These are phyloP conservation scores for Cercospora sp. DNA, from an alignment of 2,329 filamentous ascomycete genomes.

Conservation along the genomic window DNA sequence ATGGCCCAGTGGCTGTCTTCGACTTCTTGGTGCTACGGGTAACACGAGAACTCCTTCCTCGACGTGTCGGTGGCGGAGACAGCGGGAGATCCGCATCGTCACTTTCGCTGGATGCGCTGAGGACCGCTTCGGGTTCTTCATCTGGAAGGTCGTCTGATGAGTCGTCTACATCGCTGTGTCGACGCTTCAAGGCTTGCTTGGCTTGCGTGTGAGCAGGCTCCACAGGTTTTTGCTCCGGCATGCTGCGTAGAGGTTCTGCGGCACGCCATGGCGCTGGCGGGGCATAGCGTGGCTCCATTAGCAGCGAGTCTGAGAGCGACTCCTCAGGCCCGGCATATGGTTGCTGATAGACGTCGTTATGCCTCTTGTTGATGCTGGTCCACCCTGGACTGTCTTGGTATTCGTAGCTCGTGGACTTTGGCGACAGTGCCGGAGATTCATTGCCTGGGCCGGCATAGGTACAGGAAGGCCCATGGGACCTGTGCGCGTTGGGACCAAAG, in stretches of 20 bases:
- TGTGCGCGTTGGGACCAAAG: conserved; percentile 27
- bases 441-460: conserved; percentile 13
- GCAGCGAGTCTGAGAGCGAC: conserved; percentile 22
- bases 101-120: conserved; percentile 21
- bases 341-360: conserved; percentile 3
- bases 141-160: conserved; percentile 12
- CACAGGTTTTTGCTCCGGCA: not conserved
- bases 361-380: conserved; percentile 32
- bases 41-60: not conserved
- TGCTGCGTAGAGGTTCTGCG: conserved; percentile 12
- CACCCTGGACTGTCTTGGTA: conserved; percentile 19
- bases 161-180: conserved; percentile 14
- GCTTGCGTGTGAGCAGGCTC: not conserved
- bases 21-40: not conserved
- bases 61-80: conserved; percentile 11
- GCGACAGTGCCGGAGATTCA: conserved; percentile 34
- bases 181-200: conserved; percentile 15
- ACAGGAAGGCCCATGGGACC: conserved; percentile 11
- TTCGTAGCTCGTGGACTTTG: conserved; percentile 29
- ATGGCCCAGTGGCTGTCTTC: not conserved
- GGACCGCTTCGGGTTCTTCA: conserved; percentile 10
- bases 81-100: conserved; percentile 24
- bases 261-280: conserved; percentile 27
- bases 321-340: conserved; percentile 15
- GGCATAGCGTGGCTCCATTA: conserved; percentile 26